Base-by-base conservation (phyloP, 163 green algal species). In the Chloromonas sp. region DNA sequence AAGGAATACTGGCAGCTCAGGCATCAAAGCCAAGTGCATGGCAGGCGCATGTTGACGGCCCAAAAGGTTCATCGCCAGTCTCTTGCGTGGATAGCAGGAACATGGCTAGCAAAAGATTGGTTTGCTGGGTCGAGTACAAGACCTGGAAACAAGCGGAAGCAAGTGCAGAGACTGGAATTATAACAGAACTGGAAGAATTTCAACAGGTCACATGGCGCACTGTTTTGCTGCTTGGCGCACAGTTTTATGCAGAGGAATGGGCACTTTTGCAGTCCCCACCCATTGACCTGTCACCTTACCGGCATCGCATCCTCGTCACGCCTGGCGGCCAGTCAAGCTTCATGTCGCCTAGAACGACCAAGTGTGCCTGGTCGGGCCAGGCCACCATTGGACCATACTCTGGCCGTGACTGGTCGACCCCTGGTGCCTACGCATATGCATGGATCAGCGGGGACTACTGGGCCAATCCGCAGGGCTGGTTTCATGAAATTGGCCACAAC, bases 401-500 rank as follows among this genome's bases (percentile, higher is more conserved):
- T 14, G 62, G 57, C 61, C 0, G 83, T 81, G 11, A 81, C 79
- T 36, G 60, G 77, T 87, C 82, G 58, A 62, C 86, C 60, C 81
- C 86, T 61, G 84, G 60, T 5, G 0, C 79, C 71, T 90, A 71
- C 83, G 89, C 87, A 71, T 89, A 88, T 57, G 87, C 79, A 0
- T 94, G 91, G 91, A 81, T 93, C 11, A 81, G 74, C 5, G 87
- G 88, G 1, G 86, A 91, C 80, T 79, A 86, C 14, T 92, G 87
- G 87, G 2, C 70, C 70, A 15, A 86, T 1, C 86, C 83, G 0
- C 62, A 86, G 61, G 79, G 76, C 1, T 93, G 85, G 84, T 77
- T 90, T 2, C 90, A 93, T 80, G 90, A 93, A 86, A 81, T 93
- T 0, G 86, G 78, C 0, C 90, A 93, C 90, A 93, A 93, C 89